These are phyloP conservation scores for Fusarium brachygibbosum DNA, from an alignment of 2,329 filamentous ascomycete genomes.

Conservation along the genomic window DNA sequence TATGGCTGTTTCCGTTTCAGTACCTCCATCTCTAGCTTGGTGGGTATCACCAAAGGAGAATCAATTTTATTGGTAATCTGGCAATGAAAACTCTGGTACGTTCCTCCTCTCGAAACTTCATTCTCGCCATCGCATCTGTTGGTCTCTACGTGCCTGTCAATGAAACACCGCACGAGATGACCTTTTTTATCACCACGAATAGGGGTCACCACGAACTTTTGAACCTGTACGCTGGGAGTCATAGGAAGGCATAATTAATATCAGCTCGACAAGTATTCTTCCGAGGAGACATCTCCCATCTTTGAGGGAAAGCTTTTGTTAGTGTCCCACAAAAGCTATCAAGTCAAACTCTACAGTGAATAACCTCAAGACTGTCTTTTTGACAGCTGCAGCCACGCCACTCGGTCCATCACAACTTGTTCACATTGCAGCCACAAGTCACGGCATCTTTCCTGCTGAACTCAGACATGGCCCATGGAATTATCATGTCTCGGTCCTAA, in stretches of 20 bases:
- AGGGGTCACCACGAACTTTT: not conserved
- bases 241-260: not conserved
- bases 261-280: not conserved
- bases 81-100: not conserved
- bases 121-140: not conserved
- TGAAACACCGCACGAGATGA: slow-evolving; percentile 20
- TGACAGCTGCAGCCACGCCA: slow-evolving; percentile 13
- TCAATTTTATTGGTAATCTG: not conserved
- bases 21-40: not conserved
- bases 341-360: slow-evolving; percentile 11
- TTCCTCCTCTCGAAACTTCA: not conserved
- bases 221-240: too few relatives aligned
- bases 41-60: not conserved
- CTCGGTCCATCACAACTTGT: not conserved
- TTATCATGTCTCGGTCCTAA: slow-evolving; percentile 3
- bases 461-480: not conserved
- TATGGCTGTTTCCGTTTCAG: not conserved
- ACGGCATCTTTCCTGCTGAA: not conserved
- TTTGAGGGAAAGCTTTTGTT: not conserved
- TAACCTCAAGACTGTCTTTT: slow-evolving; percentile 15
- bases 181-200: slow-evolving; percentile 16
- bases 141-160: not conserved
- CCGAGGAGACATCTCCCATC: not conserved
- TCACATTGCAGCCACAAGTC: slow-evolving; percentile 6
- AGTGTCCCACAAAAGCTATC: slow-evolving; percentile 9